These are phyloP conservation scores for Chrysosporium queenslandicum DNA, from an alignment of 2,329 filamentous ascomycete species.

Conservation along the genomic window DNA sequence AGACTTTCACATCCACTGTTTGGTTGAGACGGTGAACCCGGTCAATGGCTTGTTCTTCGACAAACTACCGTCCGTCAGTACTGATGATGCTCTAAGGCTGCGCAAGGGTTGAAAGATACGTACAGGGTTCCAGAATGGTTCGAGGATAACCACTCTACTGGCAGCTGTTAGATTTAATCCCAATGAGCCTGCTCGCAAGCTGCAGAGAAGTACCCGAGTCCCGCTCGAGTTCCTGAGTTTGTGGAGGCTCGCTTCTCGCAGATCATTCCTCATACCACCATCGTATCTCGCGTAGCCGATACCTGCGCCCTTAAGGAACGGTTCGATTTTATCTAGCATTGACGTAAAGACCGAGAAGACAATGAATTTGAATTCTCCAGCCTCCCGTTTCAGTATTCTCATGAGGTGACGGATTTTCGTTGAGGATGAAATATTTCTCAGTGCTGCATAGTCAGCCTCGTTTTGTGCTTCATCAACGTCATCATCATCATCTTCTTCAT, in stretches of 20 bases:
- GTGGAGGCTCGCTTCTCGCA: constrained; percentile 74
- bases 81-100: background rate
- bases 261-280: constrained; percentile 87
- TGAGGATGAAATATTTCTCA: constrained; percentile 46
- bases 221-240: constrained; percentile 62
- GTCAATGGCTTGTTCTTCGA: constrained; percentile 98
- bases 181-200: constrained; percentile 82
- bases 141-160: constrained; percentile 83
- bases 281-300: constrained; percentile 85
- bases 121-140: constrained; percentile 97
- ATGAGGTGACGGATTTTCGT: constrained; percentile 87
- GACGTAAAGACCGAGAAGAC: constrained; percentile 98
- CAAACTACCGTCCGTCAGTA: constrained; percentile 51
- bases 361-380: constrained; percentile 82
- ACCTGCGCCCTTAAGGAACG: constrained; percentile 65
- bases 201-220: constrained; percentile 80
- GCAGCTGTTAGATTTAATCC: constrained; percentile 92
- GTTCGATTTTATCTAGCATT: constrained; percentile 93
- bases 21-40: constrained; percentile 97
- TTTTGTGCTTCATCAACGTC: constrained; percentile 30
- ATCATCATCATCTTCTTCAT: constrained; percentile 33
- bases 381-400: constrained; percentile 68
- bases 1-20: constrained; percentile 86
- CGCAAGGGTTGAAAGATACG: constrained; percentile 25
- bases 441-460: constrained; percentile 25